Evolutionary conservation across 352 stramenopile genomes (phyloP), one percentile per base, ranked within the genome.

Genomic region (Globisporangium iwayamae): DNA sequence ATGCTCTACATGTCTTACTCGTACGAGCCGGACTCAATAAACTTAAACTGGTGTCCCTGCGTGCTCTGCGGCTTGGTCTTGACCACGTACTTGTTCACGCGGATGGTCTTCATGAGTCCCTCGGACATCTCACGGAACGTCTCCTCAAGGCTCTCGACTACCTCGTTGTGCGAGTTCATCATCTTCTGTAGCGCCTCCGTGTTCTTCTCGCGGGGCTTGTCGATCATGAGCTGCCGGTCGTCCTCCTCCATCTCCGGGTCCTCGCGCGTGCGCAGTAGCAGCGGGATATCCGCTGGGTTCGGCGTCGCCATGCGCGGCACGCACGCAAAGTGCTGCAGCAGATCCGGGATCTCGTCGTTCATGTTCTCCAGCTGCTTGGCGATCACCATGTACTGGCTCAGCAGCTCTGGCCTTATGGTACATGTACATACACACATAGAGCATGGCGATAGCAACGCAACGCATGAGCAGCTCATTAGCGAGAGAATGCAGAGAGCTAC

Each of bases 281-380:
- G 73, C 57, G 83, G 85, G 58, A 94, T 93, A 45, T 94, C 81
- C 3, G 83, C 62, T 8, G 85, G 75, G 53, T 92, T 91, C 9
- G 83, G 85, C 48, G 84, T 91, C 69, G 83, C 83, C 83, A 94
- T 93, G 52, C 83, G 80, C 55, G 85, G 83, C 32, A 91, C 83
- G 46, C 85, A 94, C 11, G 83, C 85, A 63, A 92, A 94, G 57
- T 94, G 85, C 71, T 93, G 85, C 63, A 94, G 70, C 65, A 91
- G 72, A 47, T 94, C 85, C 18, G 85, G 85, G 55, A 94, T 90
- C 57, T 94, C 85, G 28, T 94, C 83, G 67, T 93, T 91, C 78
- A 94, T 94, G 70, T 94, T 94, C 72, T 94, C 85, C 25, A 94
- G 69, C 64, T 94, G 85, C 69, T 94, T 94, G 54, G 85, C 81